Conservation (phyloP, 2,329 filamentous ascomycete genomes). For the Alternaria dauci region DNA sequence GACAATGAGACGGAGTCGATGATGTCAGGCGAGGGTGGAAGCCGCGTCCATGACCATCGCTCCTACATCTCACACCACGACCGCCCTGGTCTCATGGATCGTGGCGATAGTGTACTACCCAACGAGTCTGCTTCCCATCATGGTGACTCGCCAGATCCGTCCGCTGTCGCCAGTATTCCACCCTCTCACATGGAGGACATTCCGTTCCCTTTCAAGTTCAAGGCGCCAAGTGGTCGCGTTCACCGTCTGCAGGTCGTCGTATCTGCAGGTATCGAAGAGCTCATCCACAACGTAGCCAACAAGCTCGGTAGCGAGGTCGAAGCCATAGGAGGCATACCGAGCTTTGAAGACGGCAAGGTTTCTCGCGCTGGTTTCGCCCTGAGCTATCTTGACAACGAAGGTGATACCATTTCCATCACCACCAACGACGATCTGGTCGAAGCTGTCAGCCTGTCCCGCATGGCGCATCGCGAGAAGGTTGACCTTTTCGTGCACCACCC, state of each 20-base stretch:
- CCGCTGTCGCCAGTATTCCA: conserved; percentile 66
- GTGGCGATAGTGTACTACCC: conserved; percentile 85
- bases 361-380: conserved; percentile 83
- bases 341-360: conserved; percentile 80
- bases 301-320: conserved; percentile 89
- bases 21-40: conserved; percentile 88
- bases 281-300: conserved; percentile 77
- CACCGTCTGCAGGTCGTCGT: conserved; percentile 88
- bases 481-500: conserved; percentile 97
- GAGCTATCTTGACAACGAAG: conserved; percentile 96
- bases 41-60: conserved; percentile 72
- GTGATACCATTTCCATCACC: conserved; percentile 95
- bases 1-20: conserved; percentile 95
- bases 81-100: conserved; percentile 66
- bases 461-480: conserved; percentile 85
- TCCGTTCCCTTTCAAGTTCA: conserved; percentile 98
- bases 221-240: conserved; percentile 92
- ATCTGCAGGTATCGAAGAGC: conserved; percentile 78
- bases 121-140: conserved; percentile 95
- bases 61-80: conserved; percentile 84
- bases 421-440: conserved; percentile 93
- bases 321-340: conserved; percentile 80
- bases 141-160: conserved; percentile 77
- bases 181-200: conserved; percentile 67
- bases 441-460: conserved; percentile 83